A percentile compares a stretch with the other conserved stretches of the same genome.
These are phyloP conservation scores for Mycosarcoma mackinlayi DNA, from an alignment of 1,284 basidiomycete genomes.

Conservation along the genomic window DNA sequence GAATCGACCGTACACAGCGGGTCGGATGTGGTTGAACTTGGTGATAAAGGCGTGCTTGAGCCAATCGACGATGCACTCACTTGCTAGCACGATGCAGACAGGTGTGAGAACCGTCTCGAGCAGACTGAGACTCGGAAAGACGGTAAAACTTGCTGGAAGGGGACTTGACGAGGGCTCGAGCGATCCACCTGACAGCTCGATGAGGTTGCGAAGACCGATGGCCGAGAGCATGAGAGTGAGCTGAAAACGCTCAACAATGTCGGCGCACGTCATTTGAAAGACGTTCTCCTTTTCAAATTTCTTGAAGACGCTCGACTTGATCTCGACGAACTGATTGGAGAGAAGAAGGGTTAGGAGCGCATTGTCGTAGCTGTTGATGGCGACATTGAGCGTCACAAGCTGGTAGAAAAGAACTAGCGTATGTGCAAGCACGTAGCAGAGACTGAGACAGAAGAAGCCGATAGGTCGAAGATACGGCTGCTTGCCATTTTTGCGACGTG, in stretches of 20 bases:
- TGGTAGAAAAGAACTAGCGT: conserved; percentile 97
- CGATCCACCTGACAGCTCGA: conserved; percentile 82
- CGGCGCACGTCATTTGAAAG: conserved; percentile 90
- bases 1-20: conserved; percentile 93
- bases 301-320: conserved; percentile 99
- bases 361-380: conserved; percentile 98
- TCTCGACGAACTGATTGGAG: conserved; percentile 99
- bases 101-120: conserved; percentile 92
- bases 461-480: conserved; percentile 77
- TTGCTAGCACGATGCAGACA: conserved; percentile 86
- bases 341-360: conserved; percentile 91
- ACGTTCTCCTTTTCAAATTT: conserved; percentile 99
- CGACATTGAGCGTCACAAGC: conserved; percentile 93
- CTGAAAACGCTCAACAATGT: conserved; percentile 98
- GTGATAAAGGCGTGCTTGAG: conserved; percentile 99
- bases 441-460: conserved; percentile 84
- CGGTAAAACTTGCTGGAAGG: conserved; percentile 70
- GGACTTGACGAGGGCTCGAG: conserved; percentile 72
- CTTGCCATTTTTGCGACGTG: conserved; percentile 71
- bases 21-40: conserved; percentile 88
- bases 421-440: conserved; percentile 82
- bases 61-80: conserved; percentile 97
- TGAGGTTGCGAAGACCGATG: conserved; percentile 92
- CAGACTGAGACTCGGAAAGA: conserved; percentile 69
- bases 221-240: conserved; percentile 89